Evolutionary conservation across 176 grass and related monocot genomes (phyloP), one percentile per base, ranked within the genome.

Genomic region (Zea luxurians): DNA sequence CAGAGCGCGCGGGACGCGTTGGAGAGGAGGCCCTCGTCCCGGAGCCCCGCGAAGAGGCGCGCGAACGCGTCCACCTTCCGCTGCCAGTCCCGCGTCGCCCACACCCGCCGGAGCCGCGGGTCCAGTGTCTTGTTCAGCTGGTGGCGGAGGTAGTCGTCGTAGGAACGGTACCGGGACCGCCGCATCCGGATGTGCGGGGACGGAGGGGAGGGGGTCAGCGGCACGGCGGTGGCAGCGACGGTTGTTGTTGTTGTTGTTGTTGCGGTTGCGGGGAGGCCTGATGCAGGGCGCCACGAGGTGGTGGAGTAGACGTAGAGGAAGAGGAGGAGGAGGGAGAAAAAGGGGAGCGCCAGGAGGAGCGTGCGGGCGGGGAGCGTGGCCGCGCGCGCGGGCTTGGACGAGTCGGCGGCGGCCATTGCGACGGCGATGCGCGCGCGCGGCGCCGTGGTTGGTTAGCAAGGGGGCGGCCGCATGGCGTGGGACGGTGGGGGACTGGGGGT

Each of bases 51-150:
- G 89, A 97, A 97, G 73, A 78, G 36, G n/a, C 61, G 48, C 4
- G 89, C 75, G 89, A 97, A 97, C 60, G 87, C 85, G 61, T 42
- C 10, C 4, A 94, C 89, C 74, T 97, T 97, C 65, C 91, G 95
- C 1, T 40, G 80, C 95, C 95, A 97, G 83, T 97, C 95, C 3
- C 95, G 91, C 2, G 95, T 97, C 3, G 94, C 91, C 95, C 95
- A 97, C 8, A 97, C 72, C 13, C 67, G 82, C 42, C 91, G 95
- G 70, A 97, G 95, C 47, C 85, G 91, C 13, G 95, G 87, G 84
- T 97, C 75, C 13, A 94, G 91, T 5, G 95, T 97, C 87, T 97
- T 97, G 85, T 94, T 97, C 2, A 97, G 91, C 87, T 97, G 95
- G 80, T 92, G 91, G 0, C 85, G 85, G 64, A 94, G 68, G 85